Evolutionary conservation across 2,329 filamentous ascomycete species (phyloP).

Genomic region (Trichoderma sp.): DNA sequence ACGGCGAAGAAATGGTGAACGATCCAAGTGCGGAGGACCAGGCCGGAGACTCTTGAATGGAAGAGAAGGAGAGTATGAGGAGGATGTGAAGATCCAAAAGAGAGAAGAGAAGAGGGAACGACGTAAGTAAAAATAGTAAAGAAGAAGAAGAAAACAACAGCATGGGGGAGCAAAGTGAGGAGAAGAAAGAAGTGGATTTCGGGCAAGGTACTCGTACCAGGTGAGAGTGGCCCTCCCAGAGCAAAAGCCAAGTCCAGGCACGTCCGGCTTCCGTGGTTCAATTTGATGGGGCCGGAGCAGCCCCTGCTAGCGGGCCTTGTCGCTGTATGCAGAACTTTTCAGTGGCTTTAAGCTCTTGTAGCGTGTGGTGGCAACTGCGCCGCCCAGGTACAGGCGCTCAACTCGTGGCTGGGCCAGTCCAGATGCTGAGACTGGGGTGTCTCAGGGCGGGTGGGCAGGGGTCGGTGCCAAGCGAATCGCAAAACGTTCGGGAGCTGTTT

Average conservation of each 20-base stretch:
- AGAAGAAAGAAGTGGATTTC: neutral
- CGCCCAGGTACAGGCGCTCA: neutral
- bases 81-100: neutral
- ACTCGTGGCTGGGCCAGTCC: neutral
- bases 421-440: slow-evolving; percentile 9
- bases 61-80: slow-evolving; percentile 5
- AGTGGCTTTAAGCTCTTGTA: neutral
- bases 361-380: neutral
- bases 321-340: neutral
- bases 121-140: slow-evolving; percentile 22
- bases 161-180: slow-evolving; percentile 18
- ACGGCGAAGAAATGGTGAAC: slow-evolving; percentile 14
- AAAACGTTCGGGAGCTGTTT: slow-evolving; percentile 12
- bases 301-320: neutral
- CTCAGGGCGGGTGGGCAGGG: slow-evolving; percentile 14
- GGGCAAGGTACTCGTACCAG: neutral
- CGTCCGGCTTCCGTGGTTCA: neutral
- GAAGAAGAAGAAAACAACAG: slow-evolving; percentile 28
- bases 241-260: neutral
- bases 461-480: slow-evolving; percentile 12
- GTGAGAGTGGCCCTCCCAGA: neutral
- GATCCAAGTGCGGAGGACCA: slow-evolving; percentile 20
- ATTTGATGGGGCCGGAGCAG: neutral
- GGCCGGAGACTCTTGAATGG: slow-evolving; percentile 21
- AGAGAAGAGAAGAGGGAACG: slow-evolving; percentile 20